These are phyloP conservation scores for Zoysia pacifica DNA, from an alignment of 176 grass and related monocot genomes.

Conservation along the genomic window DNA sequence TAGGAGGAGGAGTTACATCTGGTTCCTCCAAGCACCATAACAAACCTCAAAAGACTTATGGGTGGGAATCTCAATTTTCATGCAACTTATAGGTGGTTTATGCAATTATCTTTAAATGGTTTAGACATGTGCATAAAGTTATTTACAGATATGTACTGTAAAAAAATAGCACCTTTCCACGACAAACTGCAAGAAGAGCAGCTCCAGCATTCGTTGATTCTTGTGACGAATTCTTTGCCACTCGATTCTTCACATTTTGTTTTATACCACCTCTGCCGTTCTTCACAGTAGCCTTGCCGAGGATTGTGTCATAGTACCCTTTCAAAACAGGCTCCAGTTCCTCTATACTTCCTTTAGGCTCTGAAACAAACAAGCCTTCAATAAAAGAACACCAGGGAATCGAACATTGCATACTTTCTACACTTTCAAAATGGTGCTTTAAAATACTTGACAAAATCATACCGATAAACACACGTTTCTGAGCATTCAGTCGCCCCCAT, in stretches of 20 bases:
- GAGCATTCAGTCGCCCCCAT: conserved; percentile 87
- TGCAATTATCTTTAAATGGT: not conserved
- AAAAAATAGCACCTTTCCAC: conserved; percentile 75
- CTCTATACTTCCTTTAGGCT: conserved; percentile 79
- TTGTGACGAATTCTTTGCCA: conserved; percentile 55
- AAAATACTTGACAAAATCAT: conserved; percentile 48
- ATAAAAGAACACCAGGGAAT: conserved; percentile 29
- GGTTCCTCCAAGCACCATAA: too few relatives aligned
- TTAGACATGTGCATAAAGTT: conserved; percentile 26
- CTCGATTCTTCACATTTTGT: conserved; percentile 56
- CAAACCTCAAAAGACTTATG: too few relatives aligned
- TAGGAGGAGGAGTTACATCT: too few relatives aligned
- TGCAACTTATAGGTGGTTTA: too few relatives aligned
- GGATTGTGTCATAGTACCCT: conserved; percentile 88
- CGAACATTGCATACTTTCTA: conserved; percentile 17
- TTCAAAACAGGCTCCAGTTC: conserved; percentile 87
- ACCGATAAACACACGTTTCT: conserved; percentile 86
- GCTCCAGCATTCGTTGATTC: conserved; percentile 66
- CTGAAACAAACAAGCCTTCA: conserved; percentile 52
- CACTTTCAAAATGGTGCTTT: conserved; percentile 8
- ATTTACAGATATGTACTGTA: conserved; percentile 25
- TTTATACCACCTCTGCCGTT: conserved; percentile 63
- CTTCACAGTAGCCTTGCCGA: conserved; percentile 53
- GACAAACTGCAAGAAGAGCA: conserved; percentile 95
- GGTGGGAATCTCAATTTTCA: too few relatives aligned